Base-by-base conservation (phyloP, 1,139 yeast species). In the Kluyveromyces sp. region DNA sequence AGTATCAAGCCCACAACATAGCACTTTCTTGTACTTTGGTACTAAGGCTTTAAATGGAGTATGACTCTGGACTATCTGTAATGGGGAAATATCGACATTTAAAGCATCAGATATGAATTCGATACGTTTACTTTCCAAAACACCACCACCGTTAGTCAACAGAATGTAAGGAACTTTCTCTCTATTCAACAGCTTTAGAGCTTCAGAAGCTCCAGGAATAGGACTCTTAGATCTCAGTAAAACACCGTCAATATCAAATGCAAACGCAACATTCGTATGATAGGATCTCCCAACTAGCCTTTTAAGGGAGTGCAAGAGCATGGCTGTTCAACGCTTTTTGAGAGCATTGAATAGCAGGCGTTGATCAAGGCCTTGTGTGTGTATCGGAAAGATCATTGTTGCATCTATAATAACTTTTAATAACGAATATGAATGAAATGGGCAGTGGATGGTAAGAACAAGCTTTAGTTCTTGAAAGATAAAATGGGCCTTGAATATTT, bases 111-210 rank as follows among this genome's bases (percentile, higher is more conserved):
- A 71, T 13, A 92, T 65, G 42, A 73, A 77, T 4, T 69, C 68
- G 1, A 80, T 80, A 37, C 96, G 70, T 15, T 70, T 73, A 4
- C 57, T 49, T 60, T 92, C 98, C 19, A 77, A 67, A 42, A 74
- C 74, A 2, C 98, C 97, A 4, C 98, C 98, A 22, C 98, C 97
- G 60, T 92, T 92, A 17, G 97, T 92, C 60, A 92, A 69, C 39
- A 92, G 63, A 18, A 88, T 78, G 69, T 79, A 92, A 0, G 98
- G 97, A 12, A 89, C 68, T n/a, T 72, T 68, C 30, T 73, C 60
- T 3, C 68, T 50, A 45, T 80, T 70, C 42, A 92, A 70, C 20
- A 77, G 62, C 33, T 70, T 67, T 22, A 92, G 67, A 0, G 96
- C 86, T 13, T 71, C 70, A 19, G 67, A 67, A 1, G 96, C 96